A percentile compares a stretch with the other conserved stretches of the same genome.
Conservation (phyloP, 202 grass and related monocot species). For the Hordeum pubiflorum region DNA sequence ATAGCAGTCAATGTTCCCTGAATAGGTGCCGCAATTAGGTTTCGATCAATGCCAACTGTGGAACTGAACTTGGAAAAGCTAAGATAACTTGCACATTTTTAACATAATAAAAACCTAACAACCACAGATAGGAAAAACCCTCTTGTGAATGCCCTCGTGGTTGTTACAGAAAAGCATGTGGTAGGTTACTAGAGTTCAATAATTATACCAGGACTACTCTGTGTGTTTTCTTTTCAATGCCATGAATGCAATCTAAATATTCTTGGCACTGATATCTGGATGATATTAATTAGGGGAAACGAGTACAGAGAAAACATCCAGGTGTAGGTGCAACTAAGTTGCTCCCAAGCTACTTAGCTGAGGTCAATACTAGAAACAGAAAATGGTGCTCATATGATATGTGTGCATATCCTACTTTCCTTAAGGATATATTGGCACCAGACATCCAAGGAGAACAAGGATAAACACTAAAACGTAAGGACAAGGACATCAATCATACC, state of each 20-base stretch:
- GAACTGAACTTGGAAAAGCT: neutral
- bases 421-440: neutral
- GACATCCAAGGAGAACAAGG: constrained; percentile 13
- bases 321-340: neutral
- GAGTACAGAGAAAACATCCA: too few species aligned
- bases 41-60: neutral
- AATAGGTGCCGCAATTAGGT: neutral
- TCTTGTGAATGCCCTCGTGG: neutral
- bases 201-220: neutral
- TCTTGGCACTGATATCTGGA: too few species aligned
- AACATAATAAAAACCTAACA: neutral
- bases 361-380: neutral
- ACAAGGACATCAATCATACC: constrained; percentile 36
- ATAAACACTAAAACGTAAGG: constrained; percentile 14
- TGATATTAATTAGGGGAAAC: too few species aligned
- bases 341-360: neutral
- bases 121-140: neutral
- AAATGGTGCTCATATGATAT: neutral
- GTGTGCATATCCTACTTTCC: neutral
- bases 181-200: neutral
- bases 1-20: constrained; percentile 93
- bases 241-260: neutral
- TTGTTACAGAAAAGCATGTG: neutral
- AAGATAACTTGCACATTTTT: neutral
- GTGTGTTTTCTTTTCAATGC: neutral